These are phyloP conservation scores for Vigna trinervia DNA, from an alignment of 306 rosid genomes.

Conservation along the genomic window DNA sequence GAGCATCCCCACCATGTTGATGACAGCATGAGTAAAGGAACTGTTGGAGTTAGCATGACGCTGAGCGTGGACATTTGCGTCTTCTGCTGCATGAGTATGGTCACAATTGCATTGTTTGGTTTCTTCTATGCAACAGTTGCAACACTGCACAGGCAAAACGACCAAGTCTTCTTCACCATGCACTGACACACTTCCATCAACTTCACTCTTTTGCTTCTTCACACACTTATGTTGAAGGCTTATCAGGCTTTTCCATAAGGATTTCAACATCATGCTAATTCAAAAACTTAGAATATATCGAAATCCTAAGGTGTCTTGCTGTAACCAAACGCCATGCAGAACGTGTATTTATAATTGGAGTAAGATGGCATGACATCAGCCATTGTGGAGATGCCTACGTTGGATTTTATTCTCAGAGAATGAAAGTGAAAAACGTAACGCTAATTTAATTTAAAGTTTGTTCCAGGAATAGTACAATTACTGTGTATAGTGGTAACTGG, in stretches of 20 bases:
- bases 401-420: slow-evolving; percentile 20
- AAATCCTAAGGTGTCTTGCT: background rate
- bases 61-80: background rate
- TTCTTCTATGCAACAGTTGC: slow-evolving; percentile 63
- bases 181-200: slow-evolving; percentile 37
- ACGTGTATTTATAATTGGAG: slow-evolving; percentile 40
- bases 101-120: slow-evolving; percentile 50
- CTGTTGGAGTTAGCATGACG: slow-evolving; percentile 52
- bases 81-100: slow-evolving; percentile 11
- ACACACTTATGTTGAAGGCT: slow-evolving; percentile 37
- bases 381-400: slow-evolving; percentile 5
- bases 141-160: slow-evolving; percentile 22
- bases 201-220: slow-evolving; percentile 34
- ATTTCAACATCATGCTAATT: slow-evolving; percentile 46
- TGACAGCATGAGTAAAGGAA: slow-evolving; percentile 65
- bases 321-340: slow-evolving; percentile 21
- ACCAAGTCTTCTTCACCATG: slow-evolving; percentile 24
- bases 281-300: background rate
- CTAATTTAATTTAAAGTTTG: slow-evolving; percentile 3
- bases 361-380: slow-evolving; percentile 24
- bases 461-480: background rate
- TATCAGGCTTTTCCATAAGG: slow-evolving; percentile 1
- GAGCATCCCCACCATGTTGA: slow-evolving; percentile 89
- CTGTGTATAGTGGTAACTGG: background rate
- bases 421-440: background rate